Conservation (phyloP, 129 eudicot species). For the Arctium lappa region DNA sequence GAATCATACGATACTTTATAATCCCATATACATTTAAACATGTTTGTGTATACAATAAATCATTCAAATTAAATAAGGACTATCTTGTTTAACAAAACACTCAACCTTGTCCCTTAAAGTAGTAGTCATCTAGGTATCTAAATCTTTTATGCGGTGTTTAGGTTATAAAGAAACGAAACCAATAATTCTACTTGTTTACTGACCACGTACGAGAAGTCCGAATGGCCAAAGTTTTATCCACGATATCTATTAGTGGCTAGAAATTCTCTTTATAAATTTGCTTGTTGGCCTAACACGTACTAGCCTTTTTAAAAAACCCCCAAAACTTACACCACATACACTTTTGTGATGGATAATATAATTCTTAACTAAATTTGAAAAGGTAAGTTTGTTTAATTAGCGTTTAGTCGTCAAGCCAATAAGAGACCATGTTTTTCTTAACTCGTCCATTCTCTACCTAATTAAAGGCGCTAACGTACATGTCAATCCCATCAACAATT, state of each 20-base stretch:
- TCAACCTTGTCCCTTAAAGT: constrained; percentile 14
- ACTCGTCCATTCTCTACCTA: constrained; percentile 38
- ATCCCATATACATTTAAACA: background rate
- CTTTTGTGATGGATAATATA: constrained; percentile 16
- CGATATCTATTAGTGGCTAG: constrained; percentile 29
- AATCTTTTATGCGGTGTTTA: constrained; percentile 8
- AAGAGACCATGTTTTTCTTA: constrained; percentile 18
- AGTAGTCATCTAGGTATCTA: background rate
- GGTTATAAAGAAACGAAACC: background rate
- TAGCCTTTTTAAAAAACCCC: background rate
- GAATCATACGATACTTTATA: too few relatives aligned
- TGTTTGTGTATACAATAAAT: background rate
- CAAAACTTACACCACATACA: background rate
- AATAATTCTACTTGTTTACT: background rate
- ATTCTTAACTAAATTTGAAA: constrained; percentile 17
- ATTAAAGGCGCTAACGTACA: constrained; percentile 25
- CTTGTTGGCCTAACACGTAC: constrained; percentile 23
- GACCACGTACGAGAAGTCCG: constrained; percentile 5
- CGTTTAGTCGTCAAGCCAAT: constrained; percentile 38
- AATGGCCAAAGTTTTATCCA: constrained; percentile 22
- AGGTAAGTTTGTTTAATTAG: constrained; percentile 15
- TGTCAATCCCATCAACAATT: constrained; percentile 31
- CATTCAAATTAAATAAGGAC: background rate
- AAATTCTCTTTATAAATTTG: constrained; percentile 15
- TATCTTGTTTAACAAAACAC: background rate